phyloP scores from a whole-genome alignment of 1,284 basidiomycete species.

The Fomitopsis betulina region DNA sequence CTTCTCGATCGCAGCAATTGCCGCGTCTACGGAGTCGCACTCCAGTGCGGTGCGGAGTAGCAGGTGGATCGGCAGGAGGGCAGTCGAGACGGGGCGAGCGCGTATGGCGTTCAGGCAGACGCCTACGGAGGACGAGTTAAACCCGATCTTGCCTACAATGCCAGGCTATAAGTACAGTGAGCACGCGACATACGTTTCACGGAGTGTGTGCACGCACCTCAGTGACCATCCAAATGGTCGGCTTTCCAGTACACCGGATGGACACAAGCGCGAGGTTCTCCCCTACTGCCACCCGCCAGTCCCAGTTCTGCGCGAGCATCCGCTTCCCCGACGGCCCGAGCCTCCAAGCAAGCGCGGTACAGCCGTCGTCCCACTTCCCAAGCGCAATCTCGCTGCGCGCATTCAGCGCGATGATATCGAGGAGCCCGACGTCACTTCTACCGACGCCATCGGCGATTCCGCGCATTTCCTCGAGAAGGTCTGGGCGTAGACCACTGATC shows the following conservation, averaged over 20 bases:
- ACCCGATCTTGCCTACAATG: conserved; percentile 36
- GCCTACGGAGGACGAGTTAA: conserved; percentile 31
- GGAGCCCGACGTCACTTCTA: conserved; percentile 17
- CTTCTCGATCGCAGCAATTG: conserved; percentile 24
- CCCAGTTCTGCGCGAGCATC: conserved; percentile 36
- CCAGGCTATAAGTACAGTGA: conserved; percentile 24
- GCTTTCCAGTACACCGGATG: conserved; percentile 25
- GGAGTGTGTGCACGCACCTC: conserved; percentile 21
- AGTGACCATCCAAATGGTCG: conserved; percentile 33
- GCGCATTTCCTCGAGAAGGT: conserved; percentile 30
- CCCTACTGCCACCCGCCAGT: conserved; percentile 30
- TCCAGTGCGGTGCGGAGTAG: conserved; percentile 31
- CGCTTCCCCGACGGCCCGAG: conserved; percentile 19
- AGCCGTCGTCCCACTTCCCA: conserved; percentile 33
- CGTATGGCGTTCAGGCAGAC: conserved; percentile 35
- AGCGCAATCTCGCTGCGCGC: conserved; percentile 34
- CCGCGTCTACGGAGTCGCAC: conserved; percentile 22
- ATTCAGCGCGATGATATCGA: conserved; percentile 33
- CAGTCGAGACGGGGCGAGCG: conserved; percentile 25
- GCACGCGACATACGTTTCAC: background rate
- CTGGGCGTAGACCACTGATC: conserved; percentile 24
- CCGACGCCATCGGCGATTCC: conserved; percentile 29
- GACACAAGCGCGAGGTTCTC: conserved; percentile 30
- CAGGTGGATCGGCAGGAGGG: conserved; percentile 31
- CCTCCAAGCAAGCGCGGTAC: conserved; percentile 30